These are phyloP conservation scores for Skeletonema costatum DNA, from an alignment of 108 stramenopile species.

Conservation along the genomic window DNA sequence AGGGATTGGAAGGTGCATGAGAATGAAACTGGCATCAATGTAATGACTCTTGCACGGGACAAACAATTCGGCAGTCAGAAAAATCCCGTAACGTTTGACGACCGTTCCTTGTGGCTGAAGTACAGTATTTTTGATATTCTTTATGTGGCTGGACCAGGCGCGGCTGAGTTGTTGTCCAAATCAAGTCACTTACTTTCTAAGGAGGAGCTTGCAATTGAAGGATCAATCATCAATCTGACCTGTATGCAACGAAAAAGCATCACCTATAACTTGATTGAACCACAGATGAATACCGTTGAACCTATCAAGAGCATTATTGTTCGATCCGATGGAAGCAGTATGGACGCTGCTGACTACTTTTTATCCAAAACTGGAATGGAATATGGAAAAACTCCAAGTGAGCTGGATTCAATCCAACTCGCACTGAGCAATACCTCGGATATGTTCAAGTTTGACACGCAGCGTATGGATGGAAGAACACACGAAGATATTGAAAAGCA, in stretches of 20 bases:
- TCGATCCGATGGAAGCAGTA: constrained; percentile 68
- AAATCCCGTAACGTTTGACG: constrained; percentile 12
- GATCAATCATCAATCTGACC: constrained; percentile 70
- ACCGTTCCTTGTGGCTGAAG: constrained; percentile 68
- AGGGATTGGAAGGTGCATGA: constrained; percentile 70
- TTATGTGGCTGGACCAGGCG: constrained; percentile 67
- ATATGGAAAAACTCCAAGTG: constrained; percentile 36
- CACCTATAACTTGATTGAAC: constrained; percentile 62
- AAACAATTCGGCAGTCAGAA: constrained; percentile 6
- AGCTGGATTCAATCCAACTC: constrained; percentile 65
- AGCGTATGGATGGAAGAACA: constrained; percentile 26
- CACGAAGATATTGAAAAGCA: constrained; percentile 63
- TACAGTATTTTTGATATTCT: constrained; percentile 75
- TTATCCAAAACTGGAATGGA: constrained; percentile 28
- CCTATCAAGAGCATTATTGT: constrained; percentile 66
- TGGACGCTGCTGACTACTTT: constrained; percentile 66
- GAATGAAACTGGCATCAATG: constrained; percentile 45
- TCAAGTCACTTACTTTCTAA: constrained; percentile 39
- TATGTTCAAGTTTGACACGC: constrained; percentile 35
- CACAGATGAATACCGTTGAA: constrained; percentile 68
- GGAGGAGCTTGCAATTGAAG: constrained; percentile 33
- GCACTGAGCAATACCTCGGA: constrained; percentile 29
- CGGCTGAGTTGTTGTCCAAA: constrained; percentile 48
- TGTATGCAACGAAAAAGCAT: constrained; percentile 67
- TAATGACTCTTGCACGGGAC: constrained; percentile 28